Evolutionary conservation across 352 stramenopile genomes (phyloP), one percentile per base, ranked within the genome.

Genomic region (Aphanomyces euteiches): DNA sequence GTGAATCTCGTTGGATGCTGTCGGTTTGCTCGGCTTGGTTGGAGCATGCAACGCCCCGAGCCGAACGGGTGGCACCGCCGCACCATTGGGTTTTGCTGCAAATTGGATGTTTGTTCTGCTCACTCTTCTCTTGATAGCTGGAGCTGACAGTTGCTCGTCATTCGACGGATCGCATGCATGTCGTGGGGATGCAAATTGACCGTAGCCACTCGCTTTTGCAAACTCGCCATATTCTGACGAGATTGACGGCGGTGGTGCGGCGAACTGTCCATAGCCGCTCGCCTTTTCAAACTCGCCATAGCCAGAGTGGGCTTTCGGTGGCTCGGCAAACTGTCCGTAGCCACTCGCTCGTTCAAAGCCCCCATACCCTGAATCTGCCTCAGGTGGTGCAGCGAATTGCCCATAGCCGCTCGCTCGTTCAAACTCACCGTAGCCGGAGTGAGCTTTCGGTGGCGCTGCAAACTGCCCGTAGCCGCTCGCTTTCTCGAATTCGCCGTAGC

Each of bases 401-500:
- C 68, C 72, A 39, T 77, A 77, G 1, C 60, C 72, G 56, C 73
- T 77, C 0, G 53, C 69, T 7, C 34, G 43, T 7, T 74, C 67
- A 41, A 79, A 79, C 0, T 47, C 65, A 7, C 75, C 72, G 53
- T 77, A 79, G 0, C 59, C 74, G 37, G 72, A 83, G n/a, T n/a
- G n/a, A n/a, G n/a, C n/a, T n/a, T n/a, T n/a, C n/a, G n/a, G n/a
- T n/a, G n/a, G n/a, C n/a, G 66, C 56, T 6, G 68, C 72, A 56
- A 87, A 87, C 4, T 77, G 70, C 1, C 79, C 79, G 48, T 84
- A 77, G 1, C 58, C 72, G 56, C 72, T 77, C 3, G 48, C 72
- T 12, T 37, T 47, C 7, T 75, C 66, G 37, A 79, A 79, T 0
- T 40, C 67, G 3, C 74, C 72, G 48, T 77, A 79, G 0, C 58